Conservation (phyloP, 2,329 filamentous ascomycete genomes). For the Clarireedia monteithiana region DNA sequence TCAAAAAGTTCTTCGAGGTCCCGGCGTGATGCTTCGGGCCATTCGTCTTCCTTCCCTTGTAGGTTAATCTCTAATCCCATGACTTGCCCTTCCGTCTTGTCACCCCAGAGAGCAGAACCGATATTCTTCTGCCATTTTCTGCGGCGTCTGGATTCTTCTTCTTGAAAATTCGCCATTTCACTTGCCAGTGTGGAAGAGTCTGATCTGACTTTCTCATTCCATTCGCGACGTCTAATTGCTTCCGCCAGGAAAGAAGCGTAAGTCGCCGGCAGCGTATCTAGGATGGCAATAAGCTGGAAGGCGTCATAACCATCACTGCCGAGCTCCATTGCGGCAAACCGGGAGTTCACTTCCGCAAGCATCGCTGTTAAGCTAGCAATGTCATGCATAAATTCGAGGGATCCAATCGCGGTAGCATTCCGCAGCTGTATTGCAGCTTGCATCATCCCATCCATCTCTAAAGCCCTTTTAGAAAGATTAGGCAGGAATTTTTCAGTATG, state of each 20-base stretch:
- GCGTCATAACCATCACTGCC: slow-evolving; percentile 70
- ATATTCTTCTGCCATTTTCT: slow-evolving; percentile 87
- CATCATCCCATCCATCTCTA: slow-evolving; percentile 55
- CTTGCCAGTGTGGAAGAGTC: slow-evolving; percentile 86
- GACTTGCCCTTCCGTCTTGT: slow-evolving; percentile 60
- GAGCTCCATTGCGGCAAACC: slow-evolving; percentile 63
- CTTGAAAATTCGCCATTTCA: slow-evolving; percentile 85
- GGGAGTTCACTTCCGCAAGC: slow-evolving; percentile 63
- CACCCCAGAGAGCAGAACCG: slow-evolving; percentile 59
- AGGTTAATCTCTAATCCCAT: slow-evolving; percentile 80
- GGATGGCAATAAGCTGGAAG: slow-evolving; percentile 71
- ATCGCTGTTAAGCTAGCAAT: slow-evolving; percentile 74
- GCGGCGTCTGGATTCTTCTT: slow-evolving; percentile 83
- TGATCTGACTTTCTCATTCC: slow-evolving; percentile 81
- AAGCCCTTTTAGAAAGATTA: slow-evolving; percentile 45
- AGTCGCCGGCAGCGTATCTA: slow-evolving; percentile 77
- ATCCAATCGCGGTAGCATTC: slow-evolving; percentile 58
- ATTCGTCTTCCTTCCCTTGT: slow-evolving; percentile 68
- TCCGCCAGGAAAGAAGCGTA: slow-evolving; percentile 88
- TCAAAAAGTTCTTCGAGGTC: slow-evolving; percentile 71
- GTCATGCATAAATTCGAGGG: slow-evolving; percentile 68
- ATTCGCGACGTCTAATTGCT: slow-evolving; percentile 77
- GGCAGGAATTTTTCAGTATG: slow-evolving; percentile 57
- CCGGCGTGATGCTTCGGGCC: slow-evolving; percentile 69
- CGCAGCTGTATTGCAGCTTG: slow-evolving; percentile 55